Percentiles rank a stretch among this genome's conserved stretches.
phyloP scores from a whole-genome alignment of 805 yeast genomes.

The Candida michaelii region DNA sequence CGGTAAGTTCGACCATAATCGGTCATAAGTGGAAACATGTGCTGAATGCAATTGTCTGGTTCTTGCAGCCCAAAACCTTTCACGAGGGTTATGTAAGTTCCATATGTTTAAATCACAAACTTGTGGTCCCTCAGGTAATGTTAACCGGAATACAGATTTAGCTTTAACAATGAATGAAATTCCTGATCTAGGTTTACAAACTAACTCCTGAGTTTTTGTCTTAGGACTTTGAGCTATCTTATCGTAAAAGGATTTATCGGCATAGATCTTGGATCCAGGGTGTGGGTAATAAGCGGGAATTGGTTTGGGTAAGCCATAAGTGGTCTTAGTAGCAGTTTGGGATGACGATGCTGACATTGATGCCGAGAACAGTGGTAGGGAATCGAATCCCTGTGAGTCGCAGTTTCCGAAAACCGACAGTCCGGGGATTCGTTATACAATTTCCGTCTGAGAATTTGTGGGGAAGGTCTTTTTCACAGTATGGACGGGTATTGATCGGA shows the following conservation, averaged over 20 bases:
- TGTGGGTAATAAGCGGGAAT: conserved; percentile 58
- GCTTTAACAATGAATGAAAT: conserved; percentile 64
- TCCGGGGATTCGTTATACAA: too few species aligned
- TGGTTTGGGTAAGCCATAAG: conserved; percentile 43
- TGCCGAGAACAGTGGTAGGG: too few species aligned
- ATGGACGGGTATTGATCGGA: conserved; percentile 5
- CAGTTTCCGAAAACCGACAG: neutral
- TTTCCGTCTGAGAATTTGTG: neutral
- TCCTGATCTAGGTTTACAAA: conserved; percentile 56
- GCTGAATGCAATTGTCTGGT: conserved; percentile 65
- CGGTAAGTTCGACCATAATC: conserved; percentile 68
- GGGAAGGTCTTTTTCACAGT: conserved; percentile 1
- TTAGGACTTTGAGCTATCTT: conserved; percentile 45
- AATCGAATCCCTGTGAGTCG: neutral
- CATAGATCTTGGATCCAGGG: conserved; percentile 52
- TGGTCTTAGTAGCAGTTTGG: conserved; percentile 33
- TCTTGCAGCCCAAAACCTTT: conserved; percentile 68
- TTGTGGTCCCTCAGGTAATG: conserved; percentile 70
- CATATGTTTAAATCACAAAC: conserved; percentile 70
- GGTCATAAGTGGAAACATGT: conserved; percentile 60
- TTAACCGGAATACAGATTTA: conserved; percentile 55
- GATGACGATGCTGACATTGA: conserved; percentile 22
- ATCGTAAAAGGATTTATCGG: conserved; percentile 48
- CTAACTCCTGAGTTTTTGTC: conserved; percentile 40
- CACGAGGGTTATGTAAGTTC: conserved; percentile 61